These are phyloP conservation scores for Haematococcus lacustris DNA, from an alignment of 139 green algal genomes.

Conservation along the genomic window DNA sequence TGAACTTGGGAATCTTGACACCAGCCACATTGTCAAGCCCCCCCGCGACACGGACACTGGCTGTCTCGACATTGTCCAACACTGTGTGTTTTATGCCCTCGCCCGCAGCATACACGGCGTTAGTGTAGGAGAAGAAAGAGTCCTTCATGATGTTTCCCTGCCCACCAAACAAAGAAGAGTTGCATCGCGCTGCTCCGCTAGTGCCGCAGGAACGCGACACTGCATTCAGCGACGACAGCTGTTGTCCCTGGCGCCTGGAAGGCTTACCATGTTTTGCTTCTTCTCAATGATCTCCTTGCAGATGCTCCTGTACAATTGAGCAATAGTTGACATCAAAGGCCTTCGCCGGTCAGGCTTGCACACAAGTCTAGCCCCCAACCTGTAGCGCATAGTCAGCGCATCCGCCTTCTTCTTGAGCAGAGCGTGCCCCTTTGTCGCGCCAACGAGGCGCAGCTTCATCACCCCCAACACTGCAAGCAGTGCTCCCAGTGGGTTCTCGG, in stretches of 20 bases:
- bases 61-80: conserved; percentile 28
- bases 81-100: conserved; percentile 92
- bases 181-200: too few relatives aligned
- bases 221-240: too few relatives aligned
- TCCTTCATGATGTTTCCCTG: conserved; percentile 82
- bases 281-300: conserved; percentile 87
- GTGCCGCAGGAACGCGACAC: too few relatives aligned
- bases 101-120: conserved; percentile 90
- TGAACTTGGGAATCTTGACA: conserved; percentile 93
- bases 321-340: too few relatives aligned
- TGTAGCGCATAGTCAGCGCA: conserved; percentile 85
- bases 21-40: conserved; percentile 94
- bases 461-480: conserved; percentile 27
- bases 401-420: conserved; percentile 99
- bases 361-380: too few relatives aligned
- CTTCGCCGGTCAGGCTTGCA: too few relatives aligned
- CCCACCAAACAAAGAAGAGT: too few relatives aligned
- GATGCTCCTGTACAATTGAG: conserved; percentile 41
- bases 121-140: conserved; percentile 87
- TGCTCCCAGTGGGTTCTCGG: too few relatives aligned
- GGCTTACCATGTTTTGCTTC: conserved; percentile 61
- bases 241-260: too few relatives aligned
- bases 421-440: conserved; percentile 89
- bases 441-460: conserved; percentile 84
- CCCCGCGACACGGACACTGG: conserved; percentile 28